Percentiles rank a stretch among this genome's conserved stretches.
Evolutionary conservation across 345 rosid species (phyloP).

Genomic region (Zanthoxylum bungeanum): DNA sequence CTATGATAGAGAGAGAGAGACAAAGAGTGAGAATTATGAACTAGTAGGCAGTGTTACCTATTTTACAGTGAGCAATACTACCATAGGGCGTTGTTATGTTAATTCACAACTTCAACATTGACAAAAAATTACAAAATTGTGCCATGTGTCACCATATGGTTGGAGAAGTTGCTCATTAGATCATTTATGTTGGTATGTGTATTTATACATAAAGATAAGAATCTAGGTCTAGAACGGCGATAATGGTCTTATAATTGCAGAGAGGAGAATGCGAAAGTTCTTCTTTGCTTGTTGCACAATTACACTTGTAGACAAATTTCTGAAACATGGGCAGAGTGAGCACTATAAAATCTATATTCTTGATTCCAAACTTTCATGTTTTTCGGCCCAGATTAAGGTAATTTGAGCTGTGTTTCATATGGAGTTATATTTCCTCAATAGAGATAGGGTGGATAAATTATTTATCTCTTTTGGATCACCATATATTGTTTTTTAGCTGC

Average conservation of each 20-base stretch:
- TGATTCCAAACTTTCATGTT: neutral
- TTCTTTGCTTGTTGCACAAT: no score
- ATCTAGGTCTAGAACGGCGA: no score
- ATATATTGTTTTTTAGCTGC: neutral
- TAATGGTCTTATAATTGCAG: no score
- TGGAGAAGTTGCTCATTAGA: neutral
- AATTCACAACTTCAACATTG: neutral
- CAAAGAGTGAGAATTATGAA: no score
- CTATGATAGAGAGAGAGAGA: no score
- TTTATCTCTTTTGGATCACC: neutral
- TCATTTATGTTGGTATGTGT: no score
- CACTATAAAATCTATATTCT: neutral
- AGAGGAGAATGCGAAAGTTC: no score
- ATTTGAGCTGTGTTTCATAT: neutral
- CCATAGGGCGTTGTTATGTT: neutral
- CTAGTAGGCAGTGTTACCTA: neutral
- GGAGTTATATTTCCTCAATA: neutral
- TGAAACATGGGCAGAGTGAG: no score
- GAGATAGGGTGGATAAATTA: neutral
- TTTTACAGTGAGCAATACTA: no score
- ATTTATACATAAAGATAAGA: no score
- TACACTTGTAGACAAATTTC: neutral
- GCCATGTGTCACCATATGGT: no score
- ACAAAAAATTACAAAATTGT: neutral
- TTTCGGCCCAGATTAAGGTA: neutral